A percentile compares a stretch with the other conserved stretches of the same genome.
Conservation (phyloP, 768 basidiomycete genomes). For the Lactarius indigo region DNA sequence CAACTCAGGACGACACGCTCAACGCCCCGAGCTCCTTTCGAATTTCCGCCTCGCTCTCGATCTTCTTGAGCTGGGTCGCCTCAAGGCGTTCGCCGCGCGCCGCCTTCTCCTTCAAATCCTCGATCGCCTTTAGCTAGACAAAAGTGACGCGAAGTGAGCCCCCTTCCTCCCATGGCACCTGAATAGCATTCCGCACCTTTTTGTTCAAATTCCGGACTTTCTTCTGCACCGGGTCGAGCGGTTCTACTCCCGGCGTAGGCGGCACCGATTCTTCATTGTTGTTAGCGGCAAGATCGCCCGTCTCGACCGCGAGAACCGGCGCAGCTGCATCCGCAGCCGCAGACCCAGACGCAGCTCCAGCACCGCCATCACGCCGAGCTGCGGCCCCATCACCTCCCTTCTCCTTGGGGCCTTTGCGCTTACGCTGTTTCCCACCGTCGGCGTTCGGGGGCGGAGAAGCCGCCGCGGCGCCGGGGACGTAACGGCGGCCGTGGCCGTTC, state of each 20-base stretch:
- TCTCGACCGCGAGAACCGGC: slow-evolving; percentile 37
- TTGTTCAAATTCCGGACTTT: slow-evolving; percentile 93
- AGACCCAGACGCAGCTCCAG: slow-evolving; percentile 1
- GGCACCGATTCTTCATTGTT: slow-evolving; percentile 39
- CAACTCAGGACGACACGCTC: neutral
- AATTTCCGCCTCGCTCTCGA: slow-evolving; percentile 86
- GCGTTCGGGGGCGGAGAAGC: slow-evolving; percentile 44
- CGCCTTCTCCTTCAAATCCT: slow-evolving; percentile 92
- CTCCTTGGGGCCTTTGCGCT: slow-evolving; percentile 47
- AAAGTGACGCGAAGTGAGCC: neutral
- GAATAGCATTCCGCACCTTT: slow-evolving; percentile 57
- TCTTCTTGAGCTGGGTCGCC: slow-evolving; percentile 95
- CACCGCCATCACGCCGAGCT: slow-evolving; percentile 28
- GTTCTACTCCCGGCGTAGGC: slow-evolving; percentile 52
- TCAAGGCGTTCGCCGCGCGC: slow-evolving; percentile 89
- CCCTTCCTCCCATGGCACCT: neutral
- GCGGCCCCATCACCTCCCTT: slow-evolving; percentile 40
- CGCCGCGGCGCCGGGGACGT: slow-evolving; percentile 68
- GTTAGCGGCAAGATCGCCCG: slow-evolving; percentile 5
- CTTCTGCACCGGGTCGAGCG: slow-evolving; percentile 81
- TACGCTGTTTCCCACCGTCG: slow-evolving; percentile 51
- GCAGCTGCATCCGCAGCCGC: slow-evolving; percentile 24
- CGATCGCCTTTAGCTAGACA: slow-evolving; percentile 93
- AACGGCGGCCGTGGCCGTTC: slow-evolving; percentile 43
- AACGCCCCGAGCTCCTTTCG: slow-evolving; percentile 64